Evolutionary conservation across 768 basidiomycete species (phyloP), one percentile per base, ranked within the genome.

Genomic region (Dioszegia hungarica): DNA sequence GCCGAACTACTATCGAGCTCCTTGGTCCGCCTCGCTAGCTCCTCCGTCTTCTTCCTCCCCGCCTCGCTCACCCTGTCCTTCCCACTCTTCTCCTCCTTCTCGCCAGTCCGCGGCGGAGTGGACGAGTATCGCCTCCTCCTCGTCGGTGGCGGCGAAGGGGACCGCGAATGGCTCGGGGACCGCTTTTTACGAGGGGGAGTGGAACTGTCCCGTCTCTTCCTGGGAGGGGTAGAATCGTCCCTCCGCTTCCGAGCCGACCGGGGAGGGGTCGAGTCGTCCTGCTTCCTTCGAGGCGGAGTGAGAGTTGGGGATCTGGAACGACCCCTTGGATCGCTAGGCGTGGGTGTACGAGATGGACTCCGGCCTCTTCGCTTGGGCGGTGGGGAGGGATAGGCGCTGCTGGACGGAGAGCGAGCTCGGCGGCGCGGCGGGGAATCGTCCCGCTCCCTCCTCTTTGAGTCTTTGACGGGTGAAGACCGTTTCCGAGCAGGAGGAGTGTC

Each of bases 301-400:
- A 59, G 50, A 12, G 52, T 63, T 11, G 64, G 54, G 6, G 57
- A 54, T 49, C 54, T 41, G n/a, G 43, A 46, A n/a, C 57, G 5
- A 10, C 37, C 44, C 15, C 52, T 17, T 10, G 43, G 52, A 56
- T 53, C 60, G 22, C 27, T 46, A n/a, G 60, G 63, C 5, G 59
- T 50, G 17, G 56, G 55, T 11, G 61, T 65, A 11, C 61, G 40
- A 0, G 67, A 63, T 15, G 59, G 51, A 17, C 63, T 60, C 22
- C 61, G 44, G 17, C 25, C 38, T 24, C 67, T 48, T 14, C 58
- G 27, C 19, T 40, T 33, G 25, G 44, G 41, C 1, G 33, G 54
- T 9, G 20, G 48, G 8, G 54, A 37, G 9, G 28, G 39, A 31
- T 56, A 40, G 15, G 8, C 28, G n/a, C n/a, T n/a, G n/a, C n/a